These are phyloP conservation scores for Lentinula detonsa DNA, from an alignment of 768 basidiomycete species.

Conservation along the genomic window DNA sequence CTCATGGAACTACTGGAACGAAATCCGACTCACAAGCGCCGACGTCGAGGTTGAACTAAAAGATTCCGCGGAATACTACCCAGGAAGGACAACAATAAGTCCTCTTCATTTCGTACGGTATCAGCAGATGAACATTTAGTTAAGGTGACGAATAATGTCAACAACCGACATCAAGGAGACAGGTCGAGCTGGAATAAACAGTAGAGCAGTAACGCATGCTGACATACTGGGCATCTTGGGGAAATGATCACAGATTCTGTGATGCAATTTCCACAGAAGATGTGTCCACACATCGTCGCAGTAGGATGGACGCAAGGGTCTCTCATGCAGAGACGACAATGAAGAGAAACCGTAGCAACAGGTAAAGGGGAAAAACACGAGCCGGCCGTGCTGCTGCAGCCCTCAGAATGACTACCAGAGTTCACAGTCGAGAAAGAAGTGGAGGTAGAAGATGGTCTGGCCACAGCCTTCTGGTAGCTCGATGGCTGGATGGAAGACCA, in stretches of 20 bases:
- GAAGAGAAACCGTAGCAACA: constrained; percentile 18
- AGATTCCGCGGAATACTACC: no score
- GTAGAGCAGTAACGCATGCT: constrained; percentile 43
- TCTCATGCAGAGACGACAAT: constrained; percentile 44
- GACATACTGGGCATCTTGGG: constrained; percentile 47
- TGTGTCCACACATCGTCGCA: constrained; percentile 57
- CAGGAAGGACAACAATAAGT: no score
- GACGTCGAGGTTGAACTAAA: no score
- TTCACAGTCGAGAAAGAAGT: not conserved
- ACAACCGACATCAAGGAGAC: not conserved
- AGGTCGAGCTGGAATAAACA: constrained; percentile 52
- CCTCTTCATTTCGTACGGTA: no score
- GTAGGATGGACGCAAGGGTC: constrained; percentile 48
- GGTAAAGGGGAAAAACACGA: not conserved
- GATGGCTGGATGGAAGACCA: not conserved
- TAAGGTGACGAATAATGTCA: no score
- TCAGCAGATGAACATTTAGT: no score
- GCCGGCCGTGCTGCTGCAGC: not conserved
- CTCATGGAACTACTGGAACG: no score
- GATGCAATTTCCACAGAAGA: constrained; percentile 59
- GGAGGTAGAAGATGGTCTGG: not conserved
- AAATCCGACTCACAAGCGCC: no score
- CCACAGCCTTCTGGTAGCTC: not conserved
- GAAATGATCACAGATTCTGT: constrained; percentile 38
- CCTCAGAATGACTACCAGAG: not conserved